Percentiles rank a stretch among this genome's conserved stretches.
Evolutionary conservation across 306 rosid genomes (phyloP).

Genomic region (Prunus mira): DNA sequence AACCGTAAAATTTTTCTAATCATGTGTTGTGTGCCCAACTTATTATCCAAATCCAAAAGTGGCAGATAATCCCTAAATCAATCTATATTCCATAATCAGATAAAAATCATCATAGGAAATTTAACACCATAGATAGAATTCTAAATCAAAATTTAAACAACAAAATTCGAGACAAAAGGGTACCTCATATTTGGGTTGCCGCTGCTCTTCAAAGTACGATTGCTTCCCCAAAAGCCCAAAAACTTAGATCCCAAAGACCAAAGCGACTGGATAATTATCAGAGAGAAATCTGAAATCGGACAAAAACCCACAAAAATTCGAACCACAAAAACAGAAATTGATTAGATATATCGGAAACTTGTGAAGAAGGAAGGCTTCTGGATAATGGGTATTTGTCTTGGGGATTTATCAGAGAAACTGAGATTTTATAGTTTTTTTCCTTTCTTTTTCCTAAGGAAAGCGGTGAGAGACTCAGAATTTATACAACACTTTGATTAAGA

Average conservation of each 20-base stretch:
- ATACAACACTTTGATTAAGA: neutral
- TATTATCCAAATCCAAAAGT: neutral
- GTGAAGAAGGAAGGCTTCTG: neutral
- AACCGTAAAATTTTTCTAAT: neutral
- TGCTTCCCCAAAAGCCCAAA: constrained; percentile 6
- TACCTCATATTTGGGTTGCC: constrained; percentile 14
- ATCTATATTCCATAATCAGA: neutral
- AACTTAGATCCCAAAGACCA: constrained; percentile 20
- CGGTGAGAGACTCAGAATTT: neutral
- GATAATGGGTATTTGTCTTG: constrained; percentile 6
- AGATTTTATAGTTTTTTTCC: neutral
- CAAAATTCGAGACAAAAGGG: neutral
- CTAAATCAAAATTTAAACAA: neutral
- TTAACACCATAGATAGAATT: neutral
- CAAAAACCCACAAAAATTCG: neutral
- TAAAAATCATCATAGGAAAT: neutral
- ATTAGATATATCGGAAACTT: constrained; percentile 14
- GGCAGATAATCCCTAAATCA: neutral
- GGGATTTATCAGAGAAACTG: neutral
- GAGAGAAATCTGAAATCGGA: neutral
- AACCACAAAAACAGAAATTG: neutral
- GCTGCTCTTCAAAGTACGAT: neutral
- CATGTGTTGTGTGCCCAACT: neutral
- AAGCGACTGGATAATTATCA: constrained; percentile 19
- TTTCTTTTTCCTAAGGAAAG: neutral